Evolutionary conservation across 805 yeast species (phyloP).

Genomic region (Candida cerambycidarum): DNA sequence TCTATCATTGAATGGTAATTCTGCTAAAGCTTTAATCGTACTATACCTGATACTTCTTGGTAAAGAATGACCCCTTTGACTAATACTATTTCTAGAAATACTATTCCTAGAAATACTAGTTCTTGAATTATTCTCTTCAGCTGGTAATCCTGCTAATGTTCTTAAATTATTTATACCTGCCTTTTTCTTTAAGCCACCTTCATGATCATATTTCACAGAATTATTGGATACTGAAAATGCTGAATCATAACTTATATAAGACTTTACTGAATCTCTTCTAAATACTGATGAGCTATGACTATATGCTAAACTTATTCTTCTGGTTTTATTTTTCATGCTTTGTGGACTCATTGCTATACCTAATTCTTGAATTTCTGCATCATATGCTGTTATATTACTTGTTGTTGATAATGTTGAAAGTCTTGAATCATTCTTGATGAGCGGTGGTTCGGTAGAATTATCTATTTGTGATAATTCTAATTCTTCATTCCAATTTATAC

Average conservation of each 20-base stretch:
- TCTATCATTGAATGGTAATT: slow-evolving; percentile 33
- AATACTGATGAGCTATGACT: slow-evolving; percentile 35
- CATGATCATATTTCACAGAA: slow-evolving; percentile 9
- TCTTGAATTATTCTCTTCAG: slow-evolving; percentile 10
- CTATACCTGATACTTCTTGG: slow-evolving; percentile 33
- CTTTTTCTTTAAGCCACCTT: slow-evolving; percentile 45
- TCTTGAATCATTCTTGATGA: slow-evolving; percentile 12
- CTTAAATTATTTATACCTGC: slow-evolving; percentile 50
- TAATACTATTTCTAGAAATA: too few relatives aligned
- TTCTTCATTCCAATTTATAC: slow-evolving; percentile 45
- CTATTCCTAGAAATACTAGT: too few relatives aligned
- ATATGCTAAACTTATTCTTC: slow-evolving; percentile 27
- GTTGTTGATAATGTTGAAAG: slow-evolving; percentile 26
- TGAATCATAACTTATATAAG: slow-evolving; percentile 63
- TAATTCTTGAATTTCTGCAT: slow-evolving; percentile 42
- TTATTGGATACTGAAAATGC: slow-evolving; percentile 38
- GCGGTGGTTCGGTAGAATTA: slow-evolving; percentile 9
- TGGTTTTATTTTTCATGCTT: slow-evolving; percentile 22
- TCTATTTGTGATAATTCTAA: slow-evolving; percentile 21
- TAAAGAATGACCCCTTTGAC: slow-evolving; percentile 19
- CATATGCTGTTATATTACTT: slow-evolving; percentile 38
- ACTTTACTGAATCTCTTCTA: slow-evolving; percentile 42
- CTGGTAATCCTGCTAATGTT: slow-evolving; percentile 21
- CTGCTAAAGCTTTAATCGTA: slow-evolving; percentile 39
- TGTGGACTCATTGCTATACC: slow-evolving; percentile 44